Evolutionary conservation across 2,329 filamentous ascomycete species (phyloP), one percentile per base, ranked within the genome.

Genomic region (Claviceps fusiformis): DNA sequence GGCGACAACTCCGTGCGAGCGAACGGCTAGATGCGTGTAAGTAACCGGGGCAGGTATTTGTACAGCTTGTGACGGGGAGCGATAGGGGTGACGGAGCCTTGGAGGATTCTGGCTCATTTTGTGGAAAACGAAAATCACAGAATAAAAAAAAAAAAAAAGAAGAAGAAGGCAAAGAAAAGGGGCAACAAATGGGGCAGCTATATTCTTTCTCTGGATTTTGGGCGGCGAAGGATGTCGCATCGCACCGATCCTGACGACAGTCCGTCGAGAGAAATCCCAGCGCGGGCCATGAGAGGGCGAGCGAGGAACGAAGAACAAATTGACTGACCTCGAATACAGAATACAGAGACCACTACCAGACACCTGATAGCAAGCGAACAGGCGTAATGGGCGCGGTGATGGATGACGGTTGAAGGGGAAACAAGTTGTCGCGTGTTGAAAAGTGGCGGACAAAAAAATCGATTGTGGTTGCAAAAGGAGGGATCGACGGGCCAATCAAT

Each of bases 1-100:
- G 60, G 56, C 53, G 55, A 37, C 44, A 13, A 56, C 53, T 57
- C 61, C 57, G 45, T 54, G 56, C 54, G 58, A n/a, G 41, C 11
- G 43, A 45, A 54, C 19, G 50, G 33, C 45, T 45, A 50, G 50
- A 54, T 54, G 50, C 44, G 19, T 54, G 57, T 53, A 46, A 57
- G 54, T 19, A 51, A 19, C 47, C 3, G 54, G 45, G 5, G 19
- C 10, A 10, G 39, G 24, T 27, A 29, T 24, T 4, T 35, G 29
- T 41, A 41, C 37, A 45, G 43, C 33, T 45, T 53, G 50, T 43
- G 31, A 53, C 27, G 53, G 45, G 35, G 49, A 29, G 39, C 45
- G 17, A 31, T 51, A 53, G 24, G 15, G 50, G 2, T 52, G 53
- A n/a, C 50, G 24, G 27, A 27, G 50, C 15, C 8, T 27, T 10